Conservation (phyloP, 768 basidiomycete species). For the Pholiota microspora region DNA sequence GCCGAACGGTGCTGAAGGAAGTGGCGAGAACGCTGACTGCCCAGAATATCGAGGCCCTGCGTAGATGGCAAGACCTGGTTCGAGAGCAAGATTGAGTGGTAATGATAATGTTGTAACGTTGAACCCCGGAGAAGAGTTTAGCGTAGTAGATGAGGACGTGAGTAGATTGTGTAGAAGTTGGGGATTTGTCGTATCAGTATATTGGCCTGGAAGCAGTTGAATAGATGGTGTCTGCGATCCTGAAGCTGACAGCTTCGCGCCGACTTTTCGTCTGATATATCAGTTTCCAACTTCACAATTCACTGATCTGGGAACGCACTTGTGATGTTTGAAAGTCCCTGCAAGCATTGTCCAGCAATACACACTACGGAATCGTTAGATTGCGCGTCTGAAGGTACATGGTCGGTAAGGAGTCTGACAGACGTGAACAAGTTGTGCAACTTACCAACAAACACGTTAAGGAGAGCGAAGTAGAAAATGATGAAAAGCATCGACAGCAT, state of each 20-base stretch:
- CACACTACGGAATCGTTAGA: constrained; percentile 67
- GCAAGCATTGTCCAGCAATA: constrained; percentile 86
- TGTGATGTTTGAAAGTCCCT: constrained; percentile 75
- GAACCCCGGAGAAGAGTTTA: constrained; percentile 64
- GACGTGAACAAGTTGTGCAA: not conserved
- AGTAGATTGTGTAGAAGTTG: constrained; percentile 67
- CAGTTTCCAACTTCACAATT: constrained; percentile 10
- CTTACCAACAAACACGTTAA: constrained; percentile 37
- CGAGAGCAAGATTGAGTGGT: constrained; percentile 65
- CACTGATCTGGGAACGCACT: constrained; percentile 32
- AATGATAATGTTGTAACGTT: constrained; percentile 52
- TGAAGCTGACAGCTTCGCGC: constrained; percentile 58
- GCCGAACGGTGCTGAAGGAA: constrained; percentile 47
- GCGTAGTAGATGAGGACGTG: constrained; percentile 59
- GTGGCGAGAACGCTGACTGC: constrained; percentile 53
- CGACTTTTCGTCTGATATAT: constrained; percentile 55
- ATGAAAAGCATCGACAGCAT: constrained; percentile 35
- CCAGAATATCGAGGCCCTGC: constrained; percentile 64
- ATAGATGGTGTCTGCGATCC: constrained; percentile 48
- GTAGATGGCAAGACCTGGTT: constrained; percentile 69
- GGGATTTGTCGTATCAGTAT: constrained; percentile 68
- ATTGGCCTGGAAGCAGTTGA: constrained; percentile 75
- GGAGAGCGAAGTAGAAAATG: constrained; percentile 23
- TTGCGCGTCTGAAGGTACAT: constrained; percentile 46
- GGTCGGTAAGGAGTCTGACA: constrained; percentile 3